These are phyloP conservation scores for Claviceps capensis DNA, from an alignment of 2,329 filamentous ascomycete species.

Conservation along the genomic window DNA sequence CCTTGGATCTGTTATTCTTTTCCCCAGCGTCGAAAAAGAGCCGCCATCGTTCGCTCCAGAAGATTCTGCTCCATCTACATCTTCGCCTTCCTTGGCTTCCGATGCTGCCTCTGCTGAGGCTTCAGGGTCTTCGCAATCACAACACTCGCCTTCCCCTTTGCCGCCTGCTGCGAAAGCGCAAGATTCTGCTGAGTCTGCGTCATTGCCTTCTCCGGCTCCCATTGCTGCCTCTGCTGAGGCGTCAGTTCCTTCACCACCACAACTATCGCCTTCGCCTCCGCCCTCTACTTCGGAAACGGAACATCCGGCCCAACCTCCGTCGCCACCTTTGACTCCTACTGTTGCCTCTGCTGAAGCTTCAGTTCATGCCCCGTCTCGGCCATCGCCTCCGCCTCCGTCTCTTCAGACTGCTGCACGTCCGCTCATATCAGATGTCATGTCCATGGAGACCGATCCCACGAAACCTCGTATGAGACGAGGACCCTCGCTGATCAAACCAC, in stretches of 20 bases:
- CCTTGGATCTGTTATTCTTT: background rate
- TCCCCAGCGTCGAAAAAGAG: background rate
- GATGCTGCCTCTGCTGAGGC: background rate
- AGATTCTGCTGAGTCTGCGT: background rate
- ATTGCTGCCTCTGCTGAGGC: background rate
- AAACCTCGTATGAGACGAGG: conserved; percentile 1
- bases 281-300: background rate
- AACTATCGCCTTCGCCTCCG: background rate
- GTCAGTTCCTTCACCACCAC: background rate
- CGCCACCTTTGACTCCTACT: background rate
- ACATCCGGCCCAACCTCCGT: background rate
- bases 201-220: background rate
- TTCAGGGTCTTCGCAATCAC: background rate
- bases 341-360: background rate
- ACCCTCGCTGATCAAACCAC: conserved; percentile 3
- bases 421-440: background rate
- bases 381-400: background rate
- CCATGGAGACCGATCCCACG: conserved; percentile 1
- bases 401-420: background rate
- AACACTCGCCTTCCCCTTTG: no score
- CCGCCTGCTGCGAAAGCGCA: background rate
- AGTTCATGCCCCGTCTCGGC: background rate
- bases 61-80: background rate
- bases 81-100: background rate
- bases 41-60: background rate